These are phyloP conservation scores for Radiomyces spectabilis DNA, from an alignment of 192 early-diverging fungal species.

Conservation along the genomic window DNA sequence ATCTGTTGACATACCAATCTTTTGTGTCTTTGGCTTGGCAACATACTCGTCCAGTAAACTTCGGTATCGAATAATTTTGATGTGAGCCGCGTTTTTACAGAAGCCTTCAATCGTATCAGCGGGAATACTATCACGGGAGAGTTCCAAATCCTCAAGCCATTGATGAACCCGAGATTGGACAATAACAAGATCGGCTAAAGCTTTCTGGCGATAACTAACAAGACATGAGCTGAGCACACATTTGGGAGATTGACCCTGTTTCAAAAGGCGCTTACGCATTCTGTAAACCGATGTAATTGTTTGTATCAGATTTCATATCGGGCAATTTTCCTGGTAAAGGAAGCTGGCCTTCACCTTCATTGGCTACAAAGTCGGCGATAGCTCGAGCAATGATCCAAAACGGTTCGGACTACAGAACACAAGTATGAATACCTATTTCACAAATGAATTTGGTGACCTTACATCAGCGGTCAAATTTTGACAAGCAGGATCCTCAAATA, in stretches of 20 bases:
- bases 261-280: constrained; percentile 63
- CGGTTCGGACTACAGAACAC: constrained; percentile 37
- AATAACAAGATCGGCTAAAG: constrained; percentile 54
- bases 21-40: constrained; percentile 27
- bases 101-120: constrained; percentile 65
- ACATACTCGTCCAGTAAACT: constrained; percentile 48
- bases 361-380: constrained; percentile 67
- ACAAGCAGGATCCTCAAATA: constrained; percentile 52
- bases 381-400: constrained; percentile 89
- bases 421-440: not conserved
- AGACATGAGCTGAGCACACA: not conserved
- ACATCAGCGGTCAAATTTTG: constrained; percentile 34
- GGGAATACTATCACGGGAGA: constrained; percentile 46
- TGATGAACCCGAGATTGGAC: constrained; percentile 37
- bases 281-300: constrained; percentile 77
- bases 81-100: constrained; percentile 71
- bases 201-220: constrained; percentile 71
- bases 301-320: constrained; percentile 97
- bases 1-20: constrained; percentile 50
- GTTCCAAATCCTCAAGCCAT: constrained; percentile 37
- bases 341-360: constrained; percentile 61
- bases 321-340: constrained; percentile 84
- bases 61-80: constrained; percentile 64
- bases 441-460: not conserved
- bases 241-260: too few species aligned